Percentiles rank a stretch among this genome's conserved stretches.
phyloP scores from a whole-genome alignment of 495 filamentous ascomycete species.

The Neurospora africana region DNA sequence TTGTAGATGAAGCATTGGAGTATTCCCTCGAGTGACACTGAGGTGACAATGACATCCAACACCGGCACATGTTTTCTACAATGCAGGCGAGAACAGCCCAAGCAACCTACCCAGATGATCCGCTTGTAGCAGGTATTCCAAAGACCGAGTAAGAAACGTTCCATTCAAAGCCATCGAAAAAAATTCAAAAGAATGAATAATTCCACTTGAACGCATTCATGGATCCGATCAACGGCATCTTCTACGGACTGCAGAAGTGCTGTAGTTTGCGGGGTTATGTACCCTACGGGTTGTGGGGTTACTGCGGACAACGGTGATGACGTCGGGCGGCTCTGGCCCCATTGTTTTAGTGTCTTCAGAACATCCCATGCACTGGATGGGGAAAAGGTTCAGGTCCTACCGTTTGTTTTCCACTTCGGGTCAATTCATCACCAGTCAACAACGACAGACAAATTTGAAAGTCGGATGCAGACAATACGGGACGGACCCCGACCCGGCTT shows the following conservation, averaged over 20 bases:
- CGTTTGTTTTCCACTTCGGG: neutral
- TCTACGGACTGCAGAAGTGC: neutral
- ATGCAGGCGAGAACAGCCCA: neutral
- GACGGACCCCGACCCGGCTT: neutral
- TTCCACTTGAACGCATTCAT: neutral
- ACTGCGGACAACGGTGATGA: neutral
- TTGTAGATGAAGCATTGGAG: neutral
- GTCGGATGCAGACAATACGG: neutral
- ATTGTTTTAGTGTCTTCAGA: neutral
- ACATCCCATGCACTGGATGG: neutral
- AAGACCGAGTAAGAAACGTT: neutral
- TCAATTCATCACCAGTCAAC: neutral
- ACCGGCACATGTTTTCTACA: neutral
- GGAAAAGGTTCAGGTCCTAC: neutral
- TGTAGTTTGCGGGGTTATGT: neutral
- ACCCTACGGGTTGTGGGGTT: neutral
- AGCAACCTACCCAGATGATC: neutral
- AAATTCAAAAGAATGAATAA: neutral
- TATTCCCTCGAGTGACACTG: neutral
- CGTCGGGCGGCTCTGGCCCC: neutral
- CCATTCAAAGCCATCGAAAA: neutral
- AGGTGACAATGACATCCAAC: neutral
- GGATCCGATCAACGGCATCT: neutral
- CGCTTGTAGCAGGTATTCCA: neutral
- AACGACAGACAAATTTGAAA: neutral